Evolutionary conservation across 2,329 filamentous ascomycete genomes (phyloP), one percentile per base, ranked within the genome.

Genomic region (Intubia oerlemansii): DNA sequence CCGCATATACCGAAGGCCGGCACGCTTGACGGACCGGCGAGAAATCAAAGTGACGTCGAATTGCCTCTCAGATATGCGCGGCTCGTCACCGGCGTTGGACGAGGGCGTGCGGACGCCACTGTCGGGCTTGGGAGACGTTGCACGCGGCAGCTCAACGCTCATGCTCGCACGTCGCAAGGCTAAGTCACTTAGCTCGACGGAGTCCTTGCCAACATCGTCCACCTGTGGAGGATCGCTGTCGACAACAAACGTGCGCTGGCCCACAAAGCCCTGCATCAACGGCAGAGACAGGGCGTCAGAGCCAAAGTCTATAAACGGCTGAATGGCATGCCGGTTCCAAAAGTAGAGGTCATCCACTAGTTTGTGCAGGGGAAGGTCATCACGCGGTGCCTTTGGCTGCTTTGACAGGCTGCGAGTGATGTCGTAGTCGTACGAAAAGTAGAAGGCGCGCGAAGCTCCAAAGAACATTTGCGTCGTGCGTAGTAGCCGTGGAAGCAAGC

Each of bases 361-460:
- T 36, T 66, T 66, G 46, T 80, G 64, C 4, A 92, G 54, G 5
- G 82, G 72, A 5, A 66, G 39, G 25, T 61, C 59, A 21, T 47
- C 45, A 29, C 48, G 46, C 35, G 64, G 46, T 31, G 38, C 30
- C 24, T 38, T 37, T 4, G 42, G 44, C 15, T 44, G 45, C 31
- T 45, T 56, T 3, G 51, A 49, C 31, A 69, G 42, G 36, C 64
- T 70, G 32, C 74, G 66, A 1, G 88, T 95, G 28, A 98, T 66
- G 45, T 98, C 84, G 45, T 85, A 65, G 38, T 98, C 88, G 47
- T 98, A 93, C 1, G 84, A 84, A 48, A 85, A 98, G 55, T 76
- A 95, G 49, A 93, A 95, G 46, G 80, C 93, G 36, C 65, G 64
- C 0, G 76, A 82, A 4, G 71, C 64, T 1, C 77, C 72, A 44